Conservation (phyloP, 176 grass and related monocot species). For the Musa troglodytarum region DNA sequence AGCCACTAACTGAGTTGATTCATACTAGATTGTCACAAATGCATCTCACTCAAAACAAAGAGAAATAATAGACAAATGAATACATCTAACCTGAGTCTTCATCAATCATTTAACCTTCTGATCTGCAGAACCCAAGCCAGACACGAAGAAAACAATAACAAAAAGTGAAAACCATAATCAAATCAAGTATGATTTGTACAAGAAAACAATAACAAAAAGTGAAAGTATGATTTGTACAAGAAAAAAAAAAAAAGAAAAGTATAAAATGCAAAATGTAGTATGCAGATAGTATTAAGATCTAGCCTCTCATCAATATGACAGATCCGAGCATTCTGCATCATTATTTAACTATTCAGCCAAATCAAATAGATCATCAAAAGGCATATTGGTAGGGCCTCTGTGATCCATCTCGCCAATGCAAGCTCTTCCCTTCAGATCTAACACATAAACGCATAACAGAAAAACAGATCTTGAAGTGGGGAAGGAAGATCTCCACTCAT, state of each 20-base stretch:
- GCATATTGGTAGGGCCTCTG: not conserved
- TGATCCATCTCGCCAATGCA: not conserved
- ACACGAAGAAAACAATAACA: not conserved
- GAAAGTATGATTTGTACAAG: not conserved
- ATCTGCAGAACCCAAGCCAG: not conserved
- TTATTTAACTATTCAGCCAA: not conserved
- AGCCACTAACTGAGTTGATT: not conserved
- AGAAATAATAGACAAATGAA: not conserved
- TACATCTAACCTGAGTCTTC: not conserved
- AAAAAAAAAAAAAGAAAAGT: not conserved
- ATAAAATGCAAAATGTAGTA: not conserved
- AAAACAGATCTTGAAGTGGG: not conserved
- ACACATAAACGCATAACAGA: not conserved
- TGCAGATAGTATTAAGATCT: no score
- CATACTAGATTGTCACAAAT: not conserved
- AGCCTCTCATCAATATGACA: no score
- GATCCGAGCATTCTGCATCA: no score
- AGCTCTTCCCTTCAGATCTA: not conserved
- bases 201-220: not conserved
- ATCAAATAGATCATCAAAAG: constrained; percentile 1
- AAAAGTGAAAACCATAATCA: not conserved
- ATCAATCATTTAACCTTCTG: not conserved
- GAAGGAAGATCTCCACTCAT: not conserved
- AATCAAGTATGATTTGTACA: not conserved
- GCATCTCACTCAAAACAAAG: not conserved